Conservation (phyloP, 257 asterid species). For the Solanum sparsipilum region DNA sequence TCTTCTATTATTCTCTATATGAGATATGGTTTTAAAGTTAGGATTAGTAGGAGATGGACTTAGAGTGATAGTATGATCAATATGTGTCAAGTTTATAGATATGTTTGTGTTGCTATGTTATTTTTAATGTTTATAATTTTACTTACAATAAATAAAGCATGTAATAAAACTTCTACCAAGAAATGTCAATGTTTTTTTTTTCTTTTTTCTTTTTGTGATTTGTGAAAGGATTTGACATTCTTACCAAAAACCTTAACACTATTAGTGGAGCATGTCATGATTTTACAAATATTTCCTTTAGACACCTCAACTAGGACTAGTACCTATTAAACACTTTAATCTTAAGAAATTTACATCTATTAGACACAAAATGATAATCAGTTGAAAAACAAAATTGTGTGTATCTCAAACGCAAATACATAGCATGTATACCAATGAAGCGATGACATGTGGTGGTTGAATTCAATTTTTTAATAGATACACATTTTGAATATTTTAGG, state of each 20-base stretch:
- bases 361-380: background rate
- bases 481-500: no score
- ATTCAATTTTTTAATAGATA: background rate
- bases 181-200: background rate
- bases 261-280: no score
- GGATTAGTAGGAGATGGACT: conserved; percentile 37
- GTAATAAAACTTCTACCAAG: background rate
- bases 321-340: no score
- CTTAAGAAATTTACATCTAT: no score
- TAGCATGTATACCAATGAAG: background rate
- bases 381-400: no score
- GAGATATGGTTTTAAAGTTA: conserved; percentile 53
- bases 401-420: no score
- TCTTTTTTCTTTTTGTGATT: background rate
- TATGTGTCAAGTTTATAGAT: background rate
- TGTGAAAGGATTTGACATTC: background rate
- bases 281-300: no score
- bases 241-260: background rate
- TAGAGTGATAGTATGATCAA: background rate
- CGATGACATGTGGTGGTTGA: background rate
- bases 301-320: no score
- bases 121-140: background rate
- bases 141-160: background rate
- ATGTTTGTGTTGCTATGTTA: background rate
- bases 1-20: conserved; percentile 56